phyloP scores from a whole-genome alignment of 1,139 yeast species.

The Pichia sp. region DNA sequence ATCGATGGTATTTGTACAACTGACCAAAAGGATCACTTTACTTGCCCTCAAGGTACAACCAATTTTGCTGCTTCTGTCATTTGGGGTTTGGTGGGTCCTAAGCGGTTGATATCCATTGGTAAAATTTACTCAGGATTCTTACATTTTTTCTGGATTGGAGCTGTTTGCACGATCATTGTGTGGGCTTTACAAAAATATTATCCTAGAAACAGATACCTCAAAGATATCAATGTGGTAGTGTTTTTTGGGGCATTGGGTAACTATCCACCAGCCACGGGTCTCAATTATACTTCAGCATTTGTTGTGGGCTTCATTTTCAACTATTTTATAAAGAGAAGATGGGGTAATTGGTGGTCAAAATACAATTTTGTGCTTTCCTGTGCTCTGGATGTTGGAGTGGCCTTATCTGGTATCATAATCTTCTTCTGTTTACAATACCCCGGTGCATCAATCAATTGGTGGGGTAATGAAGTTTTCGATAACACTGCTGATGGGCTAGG shows the following conservation, averaged over 20 bases:
- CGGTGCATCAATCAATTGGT: slow-evolving; percentile 47
- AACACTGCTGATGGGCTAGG: slow-evolving; percentile 21
- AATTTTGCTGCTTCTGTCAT: slow-evolving; percentile 55
- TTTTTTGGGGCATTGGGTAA: slow-evolving; percentile 12
- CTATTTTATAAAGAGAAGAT: slow-evolving; percentile 44
- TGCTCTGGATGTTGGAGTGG: slow-evolving; percentile 53
- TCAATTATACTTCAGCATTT: slow-evolving; percentile 39
- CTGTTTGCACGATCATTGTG: slow-evolving; percentile 3
- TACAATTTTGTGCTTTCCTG: slow-evolving; percentile 56
- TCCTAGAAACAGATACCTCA: slow-evolving; percentile 3
- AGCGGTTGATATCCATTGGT: slow-evolving; percentile 18
- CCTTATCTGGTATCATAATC: slow-evolving; percentile 42
- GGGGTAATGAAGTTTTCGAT: slow-evolving; percentile 49
- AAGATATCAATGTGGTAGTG: slow-evolving; percentile 4
- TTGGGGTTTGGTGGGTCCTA: slow-evolving; percentile 68
- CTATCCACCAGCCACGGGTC: slow-evolving; percentile 36
- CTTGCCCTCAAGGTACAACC: slow-evolving; percentile 48
- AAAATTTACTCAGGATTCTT: slow-evolving; percentile 37
- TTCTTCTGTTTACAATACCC: slow-evolving; percentile 37
- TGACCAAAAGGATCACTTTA: slow-evolving; percentile 35
- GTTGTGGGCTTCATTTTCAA: slow-evolving; percentile 35
- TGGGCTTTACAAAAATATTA: slow-evolving; percentile 6
- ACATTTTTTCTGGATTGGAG: slow-evolving; percentile 13
- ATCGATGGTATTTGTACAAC: slow-evolving; percentile 44
- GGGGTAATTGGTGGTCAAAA: slow-evolving; percentile 62